Evolutionary conservation across 345 rosid genomes (phyloP), one percentile per base, ranked within the genome.

Genomic region (Salix suchowensis): DNA sequence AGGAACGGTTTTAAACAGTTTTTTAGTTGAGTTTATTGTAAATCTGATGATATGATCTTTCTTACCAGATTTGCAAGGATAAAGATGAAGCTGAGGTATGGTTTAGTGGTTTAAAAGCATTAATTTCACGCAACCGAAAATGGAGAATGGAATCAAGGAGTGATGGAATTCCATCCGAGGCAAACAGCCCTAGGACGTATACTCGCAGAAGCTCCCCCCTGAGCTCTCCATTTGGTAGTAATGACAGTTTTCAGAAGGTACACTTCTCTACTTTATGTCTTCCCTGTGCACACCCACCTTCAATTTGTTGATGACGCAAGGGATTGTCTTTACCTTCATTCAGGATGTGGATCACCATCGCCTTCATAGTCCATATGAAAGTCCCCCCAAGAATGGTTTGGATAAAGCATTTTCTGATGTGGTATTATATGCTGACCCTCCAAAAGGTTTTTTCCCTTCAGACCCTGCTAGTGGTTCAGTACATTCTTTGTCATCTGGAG

Each of bases 401-500:
- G 96, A 91, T 76, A 92, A 96, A 84, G 89, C 93, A 74, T 93
- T 91, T 86, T 89, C 98, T 9, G 97, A 96, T 85, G 92, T 87
- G 74, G 68, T 93, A 75, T 68, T 91, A 52, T 91, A 87, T 78
- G 89, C 97, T 24, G 97, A 85, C 87, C 97, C 96, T 77, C 88
- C 97, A 54, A 93, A 91, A 85, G 91, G 91, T 55, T 87, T 88
- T 86, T 92, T 91, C 76, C 98, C 92, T 46, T 77, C 92, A 71
- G 99, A 91, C 85, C 89, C 97, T 64, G 91, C 91, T 54, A 90
- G 92, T 73, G 95, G 76, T 64, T 93, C 99, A 30, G 91, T 92
- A 62, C 94, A 90, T 86, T 96, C 99, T 81, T 77, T 96, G 84
- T 93, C 97, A 64, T 96, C 99, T 26, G 98, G 97, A 73, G 99